A percentile compares a stretch with the other conserved stretches of the same genome.
Evolutionary conservation across 2,329 filamentous ascomycete genomes (phyloP).

Genomic region (Plectosphaerella plurivora): DNA sequence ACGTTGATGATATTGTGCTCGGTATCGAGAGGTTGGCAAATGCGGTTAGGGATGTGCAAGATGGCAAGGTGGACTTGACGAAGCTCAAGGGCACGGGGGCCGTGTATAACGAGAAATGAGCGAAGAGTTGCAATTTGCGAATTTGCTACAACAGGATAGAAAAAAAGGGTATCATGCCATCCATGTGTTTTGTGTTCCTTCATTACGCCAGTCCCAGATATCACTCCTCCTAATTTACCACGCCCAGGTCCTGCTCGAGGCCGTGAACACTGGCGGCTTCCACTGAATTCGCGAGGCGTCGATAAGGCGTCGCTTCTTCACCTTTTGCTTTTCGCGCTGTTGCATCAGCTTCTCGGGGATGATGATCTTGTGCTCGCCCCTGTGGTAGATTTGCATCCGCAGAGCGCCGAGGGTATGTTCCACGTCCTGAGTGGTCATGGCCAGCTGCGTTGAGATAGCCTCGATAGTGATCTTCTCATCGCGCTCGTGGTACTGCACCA

Average conservation of each 20-base stretch:
- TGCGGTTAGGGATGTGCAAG: constrained; percentile 31
- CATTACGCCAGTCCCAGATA: neutral
- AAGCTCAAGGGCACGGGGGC: neutral
- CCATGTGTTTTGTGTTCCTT: neutral
- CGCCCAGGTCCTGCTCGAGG: constrained; percentile 87
- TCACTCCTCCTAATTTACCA: constrained; percentile 56
- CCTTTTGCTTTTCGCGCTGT: constrained; percentile 73
- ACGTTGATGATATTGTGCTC: constrained; percentile 59
- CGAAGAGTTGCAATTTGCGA: neutral
- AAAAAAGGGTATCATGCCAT: constrained; percentile 3
- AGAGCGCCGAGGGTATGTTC: constrained; percentile 90
- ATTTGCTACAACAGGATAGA: neutral
- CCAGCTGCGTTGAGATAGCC: constrained; percentile 69
- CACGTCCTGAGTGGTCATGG: constrained; percentile 97
- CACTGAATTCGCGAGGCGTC: constrained; percentile 78
- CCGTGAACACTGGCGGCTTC: constrained; percentile 94
- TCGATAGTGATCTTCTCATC: constrained; percentile 79
- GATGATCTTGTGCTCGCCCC: constrained; percentile 94
- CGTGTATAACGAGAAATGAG: neutral
- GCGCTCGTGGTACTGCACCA: constrained; percentile 67
- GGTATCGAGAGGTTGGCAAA: constrained; percentile 60
- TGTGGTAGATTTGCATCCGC: constrained; percentile 93
- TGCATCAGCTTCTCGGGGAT: constrained; percentile 79
- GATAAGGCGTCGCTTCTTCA: constrained; percentile 72
- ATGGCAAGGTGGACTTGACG: constrained; percentile 9